These are phyloP conservation scores for Trifolium dubium DNA, from an alignment of 306 rosid genomes.

Conservation along the genomic window DNA sequence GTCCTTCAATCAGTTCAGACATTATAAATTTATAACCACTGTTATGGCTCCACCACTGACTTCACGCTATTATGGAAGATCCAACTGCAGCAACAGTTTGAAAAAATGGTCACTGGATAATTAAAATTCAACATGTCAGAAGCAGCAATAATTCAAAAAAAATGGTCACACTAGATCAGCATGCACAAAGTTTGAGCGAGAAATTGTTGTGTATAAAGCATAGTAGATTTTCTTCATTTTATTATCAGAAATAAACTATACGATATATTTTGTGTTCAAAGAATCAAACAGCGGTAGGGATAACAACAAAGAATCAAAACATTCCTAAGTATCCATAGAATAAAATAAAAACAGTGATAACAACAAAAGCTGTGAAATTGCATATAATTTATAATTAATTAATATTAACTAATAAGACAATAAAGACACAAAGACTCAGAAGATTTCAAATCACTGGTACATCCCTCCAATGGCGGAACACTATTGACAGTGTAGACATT, in stretches of 20 bases:
- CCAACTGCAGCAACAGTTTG: slow-evolving; percentile 46
- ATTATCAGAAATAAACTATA: slow-evolving; percentile 23
- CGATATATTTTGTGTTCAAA: neutral
- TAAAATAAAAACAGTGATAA: slow-evolving; percentile 28
- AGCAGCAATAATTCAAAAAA: slow-evolving; percentile 9
- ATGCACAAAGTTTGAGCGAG: neutral
- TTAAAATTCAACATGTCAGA: slow-evolving; percentile 23
- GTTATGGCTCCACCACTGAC: slow-evolving; percentile 38
- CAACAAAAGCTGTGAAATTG: slow-evolving; percentile 21
- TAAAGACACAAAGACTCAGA: slow-evolving; percentile 6
- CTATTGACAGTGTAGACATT: slow-evolving; percentile 33
- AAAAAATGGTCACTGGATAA: slow-evolving; percentile 7
- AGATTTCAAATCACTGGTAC: slow-evolving; percentile 34
- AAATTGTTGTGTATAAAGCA: slow-evolving; percentile 26
- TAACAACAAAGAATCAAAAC: neutral
- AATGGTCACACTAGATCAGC: neutral
- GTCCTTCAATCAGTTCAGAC: slow-evolving; percentile 95
- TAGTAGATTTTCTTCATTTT: slow-evolving; percentile 28
- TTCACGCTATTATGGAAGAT: slow-evolving; percentile 37
- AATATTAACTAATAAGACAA: slow-evolving; percentile 15
- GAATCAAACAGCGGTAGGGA: slow-evolving; percentile 31
- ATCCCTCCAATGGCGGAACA: slow-evolving; percentile 37
- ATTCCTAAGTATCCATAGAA: neutral
- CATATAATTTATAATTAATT: slow-evolving; percentile 29
- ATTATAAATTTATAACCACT: slow-evolving; percentile 54